Evolutionary conservation across 2,329 filamentous ascomycete species (phyloP).

Genomic region (Calcarisporium arbuscula): DNA sequence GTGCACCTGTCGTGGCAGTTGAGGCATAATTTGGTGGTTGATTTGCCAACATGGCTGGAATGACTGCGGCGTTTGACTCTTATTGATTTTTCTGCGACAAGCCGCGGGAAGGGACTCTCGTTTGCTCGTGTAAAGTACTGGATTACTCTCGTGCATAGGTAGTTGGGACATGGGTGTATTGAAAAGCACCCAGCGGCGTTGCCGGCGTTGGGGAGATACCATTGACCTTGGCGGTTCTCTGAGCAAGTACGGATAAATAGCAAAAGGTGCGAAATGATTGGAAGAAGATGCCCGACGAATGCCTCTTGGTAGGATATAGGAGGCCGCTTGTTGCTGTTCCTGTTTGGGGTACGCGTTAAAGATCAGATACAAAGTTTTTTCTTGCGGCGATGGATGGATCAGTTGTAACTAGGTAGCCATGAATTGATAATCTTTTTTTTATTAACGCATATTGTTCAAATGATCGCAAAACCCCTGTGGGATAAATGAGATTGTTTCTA

Average conservation of each 20-base stretch:
- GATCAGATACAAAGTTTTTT: too few relatives aligned
- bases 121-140: conserved; percentile 27
- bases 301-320: too few relatives aligned
- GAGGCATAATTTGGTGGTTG: conserved; percentile 23
- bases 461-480: too few relatives aligned
- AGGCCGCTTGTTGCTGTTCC: too few relatives aligned
- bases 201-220: conserved; percentile 34
- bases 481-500: too few relatives aligned
- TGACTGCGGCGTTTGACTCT: background rate
- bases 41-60: too few relatives aligned
- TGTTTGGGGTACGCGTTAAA: too few relatives aligned
- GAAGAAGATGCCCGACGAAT: too few relatives aligned
- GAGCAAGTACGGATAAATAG: conserved; percentile 15
- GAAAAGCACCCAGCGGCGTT: conserved; percentile 26
- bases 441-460: too few relatives aligned
- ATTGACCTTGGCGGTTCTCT: conserved; percentile 21
- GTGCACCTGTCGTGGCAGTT: conserved; percentile 28
- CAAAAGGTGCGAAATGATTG: conserved; percentile 12
- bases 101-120: conserved; percentile 16
- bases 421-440: too few relatives aligned
- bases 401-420: too few relatives aligned
- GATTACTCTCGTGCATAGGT: conserved; percentile 27
- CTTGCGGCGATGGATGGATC: too few relatives aligned
- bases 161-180: conserved; percentile 22
- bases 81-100: conserved; percentile 8